Percentiles rank a stretch among this genome's conserved stretches.
Evolutionary conservation across 768 basidiomycete species (phyloP).

Genomic region (Phylloporus sp.): DNA sequence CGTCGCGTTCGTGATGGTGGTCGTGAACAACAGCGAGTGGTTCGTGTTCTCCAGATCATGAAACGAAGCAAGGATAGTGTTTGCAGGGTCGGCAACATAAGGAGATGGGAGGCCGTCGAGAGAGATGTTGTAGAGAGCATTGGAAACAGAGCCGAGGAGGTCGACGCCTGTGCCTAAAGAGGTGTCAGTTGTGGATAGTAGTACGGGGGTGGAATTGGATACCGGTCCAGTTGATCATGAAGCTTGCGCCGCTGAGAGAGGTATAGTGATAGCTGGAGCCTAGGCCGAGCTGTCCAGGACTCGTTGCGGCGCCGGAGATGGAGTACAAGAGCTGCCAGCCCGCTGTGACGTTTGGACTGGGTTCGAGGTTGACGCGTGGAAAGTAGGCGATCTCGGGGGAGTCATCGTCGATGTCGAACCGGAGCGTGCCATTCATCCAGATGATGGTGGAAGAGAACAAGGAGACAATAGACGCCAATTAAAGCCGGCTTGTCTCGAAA

Average conservation of each 20-base stretch:
- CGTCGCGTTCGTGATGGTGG: conserved; percentile 34
- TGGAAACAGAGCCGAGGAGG: conserved; percentile 47
- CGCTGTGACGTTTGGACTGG: conserved; percentile 41
- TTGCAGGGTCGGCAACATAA: conserved; percentile 21
- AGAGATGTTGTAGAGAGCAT: conserved; percentile 42
- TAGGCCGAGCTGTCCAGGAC: conserved; percentile 41
- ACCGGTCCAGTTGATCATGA: conserved; percentile 63
- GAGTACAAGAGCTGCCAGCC: conserved; percentile 71
- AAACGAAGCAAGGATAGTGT: conserved; percentile 47
- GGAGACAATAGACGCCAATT: too few species aligned
- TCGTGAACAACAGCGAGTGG: conserved; percentile 55
- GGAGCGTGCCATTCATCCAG: conserved; percentile 33
- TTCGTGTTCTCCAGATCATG: conserved; percentile 40
- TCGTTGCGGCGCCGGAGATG: conserved; percentile 42
- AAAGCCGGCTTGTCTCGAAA: conserved; percentile 26
- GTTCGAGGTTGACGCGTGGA: conserved; percentile 54
- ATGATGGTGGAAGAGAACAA: conserved; percentile 7
- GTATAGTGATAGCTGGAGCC: conserved; percentile 63
- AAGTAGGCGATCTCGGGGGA: conserved; percentile 59
- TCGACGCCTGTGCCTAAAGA: conserved; percentile 69
- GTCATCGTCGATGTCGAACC: conserved; percentile 57
- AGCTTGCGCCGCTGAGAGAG: conserved; percentile 49
- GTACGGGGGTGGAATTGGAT: too few species aligned
- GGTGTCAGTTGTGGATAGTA: too few species aligned
- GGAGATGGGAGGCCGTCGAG: conserved; percentile 44